Base-by-base conservation (phyloP, 768 basidiomycete species). In the Mycena vulgaris region DNA sequence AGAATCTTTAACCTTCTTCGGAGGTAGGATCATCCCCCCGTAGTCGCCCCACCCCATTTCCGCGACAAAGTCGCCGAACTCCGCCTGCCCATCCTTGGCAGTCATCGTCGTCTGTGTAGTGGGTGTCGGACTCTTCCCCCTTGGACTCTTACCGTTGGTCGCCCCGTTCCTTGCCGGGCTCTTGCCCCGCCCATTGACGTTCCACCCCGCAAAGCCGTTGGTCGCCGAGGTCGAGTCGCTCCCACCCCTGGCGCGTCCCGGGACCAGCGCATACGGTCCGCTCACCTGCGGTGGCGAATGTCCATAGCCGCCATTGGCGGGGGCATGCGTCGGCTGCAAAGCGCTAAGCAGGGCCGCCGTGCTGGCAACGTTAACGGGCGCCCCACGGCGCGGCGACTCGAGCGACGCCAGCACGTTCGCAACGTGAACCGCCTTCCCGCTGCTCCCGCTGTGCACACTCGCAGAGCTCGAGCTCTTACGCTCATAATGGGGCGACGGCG, bases 251-350 rank as follows among this genome's bases (percentile, higher is more conserved):
- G 77, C 63, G n/a, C 82, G 77, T 25, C 76, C 72, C 17, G 78
- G 73, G 30, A 71, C 53, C 7, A 82, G 74, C 33, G 81, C 72
- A 57, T 71, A 77, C 11, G 82, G 82, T 30, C 71, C 68, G 60
- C 74, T 75, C 33, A 74, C 69, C 33, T 59, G 63, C 59, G 55
- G 51, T 45, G 63, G 33, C 39, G 66, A 64, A 3, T 19, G 4
- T 37, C n/a, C 59, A 16, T 30, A 37, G 19, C 52, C 39, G 21
- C 39, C 59, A 31, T 14, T 27, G 10, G 21, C 56, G 23, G 49
- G 33, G 27, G 61, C 3, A 5, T 49, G 68, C 28, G 48, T 13
- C 9, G 65, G 65, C 51, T 25, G 37, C 56, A 71, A 45, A 25
- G 61, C 55, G 2, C 53, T 47, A 13, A 71, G 30, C 37, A 71